Percentiles rank a stretch among this genome's conserved stretches.
Conservation (phyloP, 176 grass and related monocot genomes). For the Triticum monococcum region DNA sequence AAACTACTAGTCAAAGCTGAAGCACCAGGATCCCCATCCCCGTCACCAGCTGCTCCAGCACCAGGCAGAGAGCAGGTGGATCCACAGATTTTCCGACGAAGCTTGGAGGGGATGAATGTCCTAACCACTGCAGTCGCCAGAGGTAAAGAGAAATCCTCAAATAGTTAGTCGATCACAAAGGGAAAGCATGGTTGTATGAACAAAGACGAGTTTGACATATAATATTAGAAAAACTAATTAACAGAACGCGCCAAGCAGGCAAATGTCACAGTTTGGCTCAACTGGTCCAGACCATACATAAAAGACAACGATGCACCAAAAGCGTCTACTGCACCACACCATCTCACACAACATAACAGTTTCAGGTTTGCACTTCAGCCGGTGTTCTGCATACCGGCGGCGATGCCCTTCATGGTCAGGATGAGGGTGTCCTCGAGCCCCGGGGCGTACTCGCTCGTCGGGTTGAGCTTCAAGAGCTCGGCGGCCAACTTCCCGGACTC, state of each 20-base stretch:
- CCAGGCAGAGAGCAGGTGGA: too few species aligned
- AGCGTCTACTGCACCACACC: not conserved
- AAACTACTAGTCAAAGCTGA: too few species aligned
- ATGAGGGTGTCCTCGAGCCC: slow-evolving; percentile 96
- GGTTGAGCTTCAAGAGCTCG: slow-evolving; percentile 82
- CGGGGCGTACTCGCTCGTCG: slow-evolving; percentile 79
- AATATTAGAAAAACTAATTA: too few species aligned
- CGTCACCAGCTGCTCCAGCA: too few species aligned
- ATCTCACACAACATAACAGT: not conserved
- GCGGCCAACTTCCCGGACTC: slow-evolving; percentile 55
- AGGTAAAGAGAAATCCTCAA: too few species aligned
- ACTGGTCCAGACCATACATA: not conserved
- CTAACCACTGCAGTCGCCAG: too few species aligned
- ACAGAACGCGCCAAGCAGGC: not conserved
- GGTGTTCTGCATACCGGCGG: slow-evolving; percentile 95
- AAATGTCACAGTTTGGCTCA: not conserved
- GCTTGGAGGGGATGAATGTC: too few species aligned
- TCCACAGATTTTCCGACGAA: too few species aligned
- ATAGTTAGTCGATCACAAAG: too few species aligned
- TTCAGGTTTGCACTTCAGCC: slow-evolving; percentile 41
- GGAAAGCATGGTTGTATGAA: too few species aligned
- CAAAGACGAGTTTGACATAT: too few species aligned
- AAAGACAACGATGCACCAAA: not conserved
- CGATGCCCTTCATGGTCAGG: slow-evolving; percentile 98
- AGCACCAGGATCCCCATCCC: too few species aligned